phyloP scores from a whole-genome alignment of 2,329 filamentous ascomycete species.

The Hymenoscyphus occultus region DNA sequence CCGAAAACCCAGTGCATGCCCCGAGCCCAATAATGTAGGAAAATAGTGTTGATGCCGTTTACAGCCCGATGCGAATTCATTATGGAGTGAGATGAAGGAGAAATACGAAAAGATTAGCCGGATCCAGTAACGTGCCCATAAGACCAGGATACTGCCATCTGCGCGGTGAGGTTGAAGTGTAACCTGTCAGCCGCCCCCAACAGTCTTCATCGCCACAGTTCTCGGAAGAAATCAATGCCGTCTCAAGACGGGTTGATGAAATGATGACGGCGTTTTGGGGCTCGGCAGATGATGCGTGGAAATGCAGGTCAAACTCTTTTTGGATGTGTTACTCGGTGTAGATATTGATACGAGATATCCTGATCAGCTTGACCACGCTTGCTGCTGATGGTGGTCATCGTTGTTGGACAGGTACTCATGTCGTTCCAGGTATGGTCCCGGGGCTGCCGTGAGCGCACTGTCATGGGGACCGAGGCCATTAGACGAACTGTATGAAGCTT shows the following conservation, averaged over 20 bases:
- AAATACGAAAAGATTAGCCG: not conserved
- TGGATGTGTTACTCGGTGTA: slow-evolving; percentile 1
- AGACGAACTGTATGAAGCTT: slow-evolving; percentile 29
- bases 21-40: not conserved
- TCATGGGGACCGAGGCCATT: slow-evolving; percentile 23
- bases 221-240: slow-evolving; percentile 3
- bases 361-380: slow-evolving; percentile 21
- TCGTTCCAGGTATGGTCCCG: slow-evolving; percentile 25
- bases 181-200: slow-evolving; percentile 9
- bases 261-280: slow-evolving; percentile 10
- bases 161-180: not conserved
- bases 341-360: not conserved
- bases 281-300: slow-evolving; percentile 9
- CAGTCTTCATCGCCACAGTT: slow-evolving; percentile 1
- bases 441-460: slow-evolving; percentile 29
- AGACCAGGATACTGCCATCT: not conserved
- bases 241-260: not conserved
- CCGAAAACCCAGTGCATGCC: not conserved
- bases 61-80: not conserved
- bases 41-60: not conserved
- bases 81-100: not conserved
- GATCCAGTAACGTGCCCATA: not conserved
- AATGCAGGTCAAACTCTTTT: not conserved
- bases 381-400: slow-evolving; percentile 15
- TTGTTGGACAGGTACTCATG: slow-evolving; percentile 26